These are phyloP conservation scores for Aspergillus biplanus DNA, from an alignment of 495 filamentous ascomycete species.

Conservation along the genomic window DNA sequence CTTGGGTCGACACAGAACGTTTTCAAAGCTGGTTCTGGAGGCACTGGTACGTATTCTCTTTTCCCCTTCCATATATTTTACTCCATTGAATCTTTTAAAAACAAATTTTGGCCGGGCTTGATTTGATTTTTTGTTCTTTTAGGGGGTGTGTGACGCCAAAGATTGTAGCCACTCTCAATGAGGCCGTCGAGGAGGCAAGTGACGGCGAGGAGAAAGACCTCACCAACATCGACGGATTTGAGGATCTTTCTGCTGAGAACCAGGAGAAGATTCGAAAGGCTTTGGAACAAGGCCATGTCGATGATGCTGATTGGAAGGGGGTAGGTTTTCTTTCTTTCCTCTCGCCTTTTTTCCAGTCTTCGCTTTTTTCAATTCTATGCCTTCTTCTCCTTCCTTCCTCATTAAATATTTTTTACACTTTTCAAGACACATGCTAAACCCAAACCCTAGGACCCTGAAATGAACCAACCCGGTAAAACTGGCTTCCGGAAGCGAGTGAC, in stretches of 20 bases:
- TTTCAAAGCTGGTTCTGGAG: conserved; percentile 65
- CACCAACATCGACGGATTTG: conserved; percentile 67
- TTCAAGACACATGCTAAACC: conserved; percentile 3
- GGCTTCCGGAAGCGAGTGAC: conserved; percentile 56
- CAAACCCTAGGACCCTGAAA: conserved; percentile 60
- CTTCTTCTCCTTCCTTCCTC: background rate
- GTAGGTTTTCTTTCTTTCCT: conserved; percentile 52
- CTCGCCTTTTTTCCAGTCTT: conserved; percentile 2
- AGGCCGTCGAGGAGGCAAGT: conserved; percentile 35
- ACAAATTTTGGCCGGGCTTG: background rate
- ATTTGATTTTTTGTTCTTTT: background rate
- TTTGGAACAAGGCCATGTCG: conserved; percentile 71
- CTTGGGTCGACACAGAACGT: conserved; percentile 59
- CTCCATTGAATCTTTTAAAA: background rate
- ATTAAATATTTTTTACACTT: conserved; percentile 23
- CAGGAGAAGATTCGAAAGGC: conserved; percentile 66
- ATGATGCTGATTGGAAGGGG: conserved; percentile 76
- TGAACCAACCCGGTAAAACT: conserved; percentile 66
- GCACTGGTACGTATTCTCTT: conserved; percentile 68
- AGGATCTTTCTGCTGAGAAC: conserved; percentile 64
- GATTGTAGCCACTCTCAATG: conserved; percentile 59
- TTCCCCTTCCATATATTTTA: background rate
- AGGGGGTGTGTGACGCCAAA: conserved; percentile 83
- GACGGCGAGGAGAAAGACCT: conserved; percentile 38
- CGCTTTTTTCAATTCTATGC: background rate